phyloP scores from a whole-genome alignment of 225 moss, liverwort and hornwort species.

The Climacium dendroides region DNA sequence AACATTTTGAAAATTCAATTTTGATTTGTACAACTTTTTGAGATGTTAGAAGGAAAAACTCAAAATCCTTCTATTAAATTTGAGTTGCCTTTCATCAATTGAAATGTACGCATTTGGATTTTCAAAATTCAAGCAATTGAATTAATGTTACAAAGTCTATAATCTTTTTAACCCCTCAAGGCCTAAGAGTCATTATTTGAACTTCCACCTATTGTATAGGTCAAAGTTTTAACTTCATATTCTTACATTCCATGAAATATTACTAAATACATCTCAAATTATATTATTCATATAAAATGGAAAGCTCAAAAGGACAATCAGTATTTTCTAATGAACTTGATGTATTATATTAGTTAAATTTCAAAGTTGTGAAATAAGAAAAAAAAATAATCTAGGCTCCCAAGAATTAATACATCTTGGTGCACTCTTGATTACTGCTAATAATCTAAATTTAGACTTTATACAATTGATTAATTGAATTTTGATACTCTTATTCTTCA shows the following conservation, averaged over 20 bases:
- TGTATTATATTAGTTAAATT: neutral
- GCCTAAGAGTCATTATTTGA: neutral
- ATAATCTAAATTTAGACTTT: too few relatives aligned
- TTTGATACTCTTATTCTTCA: accelerated
- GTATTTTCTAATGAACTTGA: too few relatives aligned
- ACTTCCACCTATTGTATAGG: neutral
- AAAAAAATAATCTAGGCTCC: neutral
- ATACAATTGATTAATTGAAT: neutral
- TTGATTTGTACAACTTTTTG: neutral
- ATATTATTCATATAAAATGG: neutral
- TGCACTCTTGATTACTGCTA: accelerated
- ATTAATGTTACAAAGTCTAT: neutral
- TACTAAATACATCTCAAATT: neutral
- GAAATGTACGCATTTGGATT: neutral
- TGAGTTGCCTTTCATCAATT: neutral
- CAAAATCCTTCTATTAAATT: accelerated
- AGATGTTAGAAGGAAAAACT: accelerated
- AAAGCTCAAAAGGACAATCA: neutral
- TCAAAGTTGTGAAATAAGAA: neutral
- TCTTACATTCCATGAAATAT: neutral
- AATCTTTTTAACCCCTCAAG: neutral
- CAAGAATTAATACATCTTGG: neutral
- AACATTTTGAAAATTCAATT: neutral
- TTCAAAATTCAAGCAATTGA: neutral
- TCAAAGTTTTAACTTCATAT: neutral